Evolutionary conservation across 2,329 filamentous ascomycete species (phyloP).

Genomic region (Aspergillus amoenus): DNA sequence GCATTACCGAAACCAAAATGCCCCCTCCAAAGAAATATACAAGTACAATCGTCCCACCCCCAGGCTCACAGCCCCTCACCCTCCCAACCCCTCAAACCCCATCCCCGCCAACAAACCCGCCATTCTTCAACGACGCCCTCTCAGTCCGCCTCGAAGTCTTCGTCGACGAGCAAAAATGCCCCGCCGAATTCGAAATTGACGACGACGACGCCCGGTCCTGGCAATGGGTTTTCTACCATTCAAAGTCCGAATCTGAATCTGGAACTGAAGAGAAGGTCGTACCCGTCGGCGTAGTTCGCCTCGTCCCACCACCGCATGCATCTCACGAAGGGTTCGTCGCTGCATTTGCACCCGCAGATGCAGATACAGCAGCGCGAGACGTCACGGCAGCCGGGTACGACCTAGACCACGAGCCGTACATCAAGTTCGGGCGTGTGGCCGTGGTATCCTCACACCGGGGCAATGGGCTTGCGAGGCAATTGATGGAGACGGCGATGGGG

Average conservation of each 20-base stretch:
- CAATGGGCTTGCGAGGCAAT: constrained; percentile 60
- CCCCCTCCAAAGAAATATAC: neutral
- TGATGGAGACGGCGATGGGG: constrained; percentile 66
- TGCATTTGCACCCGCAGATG: constrained; percentile 13
- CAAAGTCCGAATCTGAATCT: constrained; percentile 27
- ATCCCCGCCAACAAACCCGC: constrained; percentile 39
- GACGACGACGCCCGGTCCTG: constrained; percentile 74
- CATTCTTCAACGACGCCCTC: constrained; percentile 61
- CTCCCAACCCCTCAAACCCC: constrained; percentile 27
- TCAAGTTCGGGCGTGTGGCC: constrained; percentile 78
- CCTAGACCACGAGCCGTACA: constrained; percentile 67
- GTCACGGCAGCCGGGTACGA: constrained; percentile 36
- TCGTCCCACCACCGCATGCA: constrained; percentile 77
- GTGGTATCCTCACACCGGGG: constrained; percentile 66
- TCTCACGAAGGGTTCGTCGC: constrained; percentile 50
- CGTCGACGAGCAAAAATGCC: constrained; percentile 56
- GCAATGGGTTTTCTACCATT: constrained; percentile 83
- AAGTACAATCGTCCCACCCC: constrained; percentile 17
- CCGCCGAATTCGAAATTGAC: constrained; percentile 72
- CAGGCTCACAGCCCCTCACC: constrained; percentile 23
- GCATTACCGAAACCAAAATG: too few species aligned
- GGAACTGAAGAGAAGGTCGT: neutral
- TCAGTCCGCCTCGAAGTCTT: constrained; percentile 58
- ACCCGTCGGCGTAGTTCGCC: constrained; percentile 73
- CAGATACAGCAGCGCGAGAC: neutral